Evolutionary conservation across 108 stramenopile genomes (phyloP), one percentile per base, ranked within the genome.

Genomic region (Skeletonema marinoi): DNA sequence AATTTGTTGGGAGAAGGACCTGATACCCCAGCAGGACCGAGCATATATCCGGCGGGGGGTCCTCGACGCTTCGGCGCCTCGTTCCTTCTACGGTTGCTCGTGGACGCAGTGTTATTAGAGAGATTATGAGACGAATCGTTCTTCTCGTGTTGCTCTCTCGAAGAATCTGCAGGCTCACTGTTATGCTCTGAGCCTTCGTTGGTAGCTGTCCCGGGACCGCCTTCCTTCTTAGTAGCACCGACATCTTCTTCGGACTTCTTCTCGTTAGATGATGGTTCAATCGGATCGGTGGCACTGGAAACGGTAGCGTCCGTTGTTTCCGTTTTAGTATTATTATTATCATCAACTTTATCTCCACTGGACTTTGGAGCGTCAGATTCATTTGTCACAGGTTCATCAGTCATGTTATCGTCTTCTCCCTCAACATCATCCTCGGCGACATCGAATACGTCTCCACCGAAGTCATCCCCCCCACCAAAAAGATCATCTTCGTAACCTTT

Each of bases 361-460:
- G 39, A 38, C 12, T 75, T 66, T 41, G 41, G 21, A 50, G 50
- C 70, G 30, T 44, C 41, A 32, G 50, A 35, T 54, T 69, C 21
- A 41, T 38, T 60, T 33, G 32, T 13, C 32, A 65, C 54, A 4
- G 19, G 44, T 65, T 76, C 76, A 9, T 80, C 82, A 29, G 75
- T 67, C 54, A 68, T 70, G n/a, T 66, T 65, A 6, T 63, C 59
- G 35, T 78, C 80, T 6, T 84, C 83, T 16, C 42, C 59, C 19
- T 85, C 86, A 11, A 46, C 16, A 14, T 77, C 63, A 0, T 68
- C 56, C 4, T 75, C 82, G n/a, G 35, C 80, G 9, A 94, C 91
- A 59, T 89, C 94, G 80, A 95, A 95, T 9, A 95, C 94, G 70
- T 95, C 94, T 14, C 94, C 94, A 31, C 94, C 94, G 82, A 95